phyloP scores from a whole-genome alignment of 768 basidiomycete genomes.

The Mycena metata region DNA sequence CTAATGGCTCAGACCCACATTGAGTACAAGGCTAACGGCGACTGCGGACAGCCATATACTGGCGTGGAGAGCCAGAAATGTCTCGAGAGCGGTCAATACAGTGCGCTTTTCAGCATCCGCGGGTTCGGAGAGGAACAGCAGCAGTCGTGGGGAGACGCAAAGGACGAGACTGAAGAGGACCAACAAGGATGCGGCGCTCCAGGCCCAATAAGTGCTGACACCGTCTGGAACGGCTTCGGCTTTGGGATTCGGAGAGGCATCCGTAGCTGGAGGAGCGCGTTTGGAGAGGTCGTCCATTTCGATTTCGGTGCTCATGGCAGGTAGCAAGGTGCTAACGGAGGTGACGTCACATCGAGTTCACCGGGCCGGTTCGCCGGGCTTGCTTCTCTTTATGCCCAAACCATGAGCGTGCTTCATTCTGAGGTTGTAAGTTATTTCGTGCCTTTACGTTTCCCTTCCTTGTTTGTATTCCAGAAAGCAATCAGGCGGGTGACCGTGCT shows the following conservation, averaged over 20 bases:
- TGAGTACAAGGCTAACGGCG: constrained; percentile 68
- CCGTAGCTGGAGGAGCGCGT: constrained; percentile 23
- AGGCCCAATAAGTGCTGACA: constrained; percentile 55
- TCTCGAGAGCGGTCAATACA: constrained; percentile 74
- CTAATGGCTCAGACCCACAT: constrained; percentile 55
- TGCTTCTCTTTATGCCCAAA: too few species aligned
- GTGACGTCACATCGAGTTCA: neutral
- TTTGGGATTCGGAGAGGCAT: constrained; percentile 19
- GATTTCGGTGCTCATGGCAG: constrained; percentile 48
- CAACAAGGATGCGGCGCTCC: constrained; percentile 55
- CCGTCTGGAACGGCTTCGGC: constrained; percentile 23
- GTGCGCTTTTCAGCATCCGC: constrained; percentile 51
- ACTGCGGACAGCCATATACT: constrained; percentile 72
- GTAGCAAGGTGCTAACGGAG: too few species aligned
- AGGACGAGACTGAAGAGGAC: constrained; percentile 52
- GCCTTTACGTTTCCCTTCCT: too few species aligned
- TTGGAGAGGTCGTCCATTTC: constrained; percentile 57
- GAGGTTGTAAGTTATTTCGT: too few species aligned
- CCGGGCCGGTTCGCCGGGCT: too few species aligned
- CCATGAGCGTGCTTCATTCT: too few species aligned
- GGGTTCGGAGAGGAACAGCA: constrained; percentile 75
- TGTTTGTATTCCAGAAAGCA: neutral
- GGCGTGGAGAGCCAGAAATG: constrained; percentile 76
- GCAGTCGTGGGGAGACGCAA: constrained; percentile 70
- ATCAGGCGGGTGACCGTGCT: constrained; percentile 7